A percentile compares a stretch with the other conserved stretches of the same genome.
Conservation (phyloP, 2,329 filamentous ascomycete genomes). For the Ophidiomyces ophidiicola region DNA sequence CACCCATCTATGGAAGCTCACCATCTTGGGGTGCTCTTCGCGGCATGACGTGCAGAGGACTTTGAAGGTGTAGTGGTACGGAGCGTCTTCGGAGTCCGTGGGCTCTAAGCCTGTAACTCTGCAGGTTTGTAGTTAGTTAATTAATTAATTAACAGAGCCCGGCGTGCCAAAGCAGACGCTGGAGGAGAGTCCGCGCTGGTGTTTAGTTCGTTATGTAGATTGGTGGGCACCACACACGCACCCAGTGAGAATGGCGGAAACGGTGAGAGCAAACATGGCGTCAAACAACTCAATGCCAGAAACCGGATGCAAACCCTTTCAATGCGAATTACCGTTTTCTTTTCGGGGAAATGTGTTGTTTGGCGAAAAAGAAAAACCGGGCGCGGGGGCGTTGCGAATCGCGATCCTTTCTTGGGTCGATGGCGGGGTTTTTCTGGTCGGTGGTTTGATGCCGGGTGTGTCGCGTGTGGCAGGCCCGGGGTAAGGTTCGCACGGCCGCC, state of each 20-base stretch:
- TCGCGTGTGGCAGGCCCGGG: too few relatives aligned
- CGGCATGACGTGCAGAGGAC: constrained; percentile 97
- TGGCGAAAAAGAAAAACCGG: too few relatives aligned
- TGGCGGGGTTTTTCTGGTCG: too few relatives aligned
- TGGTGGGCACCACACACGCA: background rate
- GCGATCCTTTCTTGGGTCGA: too few relatives aligned
- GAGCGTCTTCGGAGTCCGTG: constrained; percentile 63
- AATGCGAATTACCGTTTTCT: too few relatives aligned
- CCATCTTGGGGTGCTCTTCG: constrained; percentile 74
- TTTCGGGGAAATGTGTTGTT: too few relatives aligned
- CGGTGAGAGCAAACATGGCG: constrained; percentile 7
- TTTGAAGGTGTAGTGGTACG: constrained; percentile 96
- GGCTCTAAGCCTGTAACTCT: constrained; percentile 87
- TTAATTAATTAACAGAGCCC: background rate
- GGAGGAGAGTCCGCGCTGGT: background rate
- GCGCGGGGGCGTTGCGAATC: too few relatives aligned
- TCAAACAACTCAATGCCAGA: too few relatives aligned
- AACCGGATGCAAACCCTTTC: too few relatives aligned
- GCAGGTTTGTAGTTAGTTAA: constrained; percentile 4
- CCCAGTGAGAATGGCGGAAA: constrained; percentile 6
- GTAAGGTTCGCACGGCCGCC: too few relatives aligned
- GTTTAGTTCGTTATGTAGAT: background rate
- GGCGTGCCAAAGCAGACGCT: background rate
- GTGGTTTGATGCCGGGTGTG: too few relatives aligned
- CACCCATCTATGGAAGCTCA: constrained; percentile 82